Percentiles rank a stretch among this genome's conserved stretches.
phyloP scores from a whole-genome alignment of 2,329 filamentous ascomycete genomes.

The Diaporthe humulicola region DNA sequence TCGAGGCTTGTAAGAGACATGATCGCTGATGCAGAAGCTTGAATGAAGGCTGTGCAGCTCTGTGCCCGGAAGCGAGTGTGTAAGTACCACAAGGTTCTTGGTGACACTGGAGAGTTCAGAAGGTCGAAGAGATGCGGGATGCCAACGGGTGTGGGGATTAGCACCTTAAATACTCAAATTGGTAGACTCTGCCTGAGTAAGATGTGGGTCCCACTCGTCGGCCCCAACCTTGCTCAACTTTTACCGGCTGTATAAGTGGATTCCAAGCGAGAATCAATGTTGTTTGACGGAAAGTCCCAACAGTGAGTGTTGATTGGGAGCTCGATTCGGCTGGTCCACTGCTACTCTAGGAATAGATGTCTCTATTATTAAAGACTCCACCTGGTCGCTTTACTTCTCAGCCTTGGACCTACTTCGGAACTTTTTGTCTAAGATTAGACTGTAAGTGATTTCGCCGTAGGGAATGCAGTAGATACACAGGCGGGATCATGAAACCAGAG shows the following conservation, averaged over 20 bases:
- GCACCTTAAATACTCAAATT: slow-evolving; percentile 22
- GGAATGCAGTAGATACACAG: background rate
- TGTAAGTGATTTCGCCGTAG: slow-evolving; percentile 1
- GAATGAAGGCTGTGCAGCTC: background rate
- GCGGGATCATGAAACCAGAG: background rate
- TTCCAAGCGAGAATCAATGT: slow-evolving; percentile 21
- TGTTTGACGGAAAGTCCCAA: slow-evolving; percentile 23
- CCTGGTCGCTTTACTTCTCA: slow-evolving; percentile 19
- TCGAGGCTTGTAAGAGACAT: slow-evolving; percentile 19
- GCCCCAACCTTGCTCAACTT: slow-evolving; percentile 2
- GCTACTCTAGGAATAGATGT: slow-evolving; percentile 17
- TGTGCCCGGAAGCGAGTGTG: slow-evolving; percentile 12
- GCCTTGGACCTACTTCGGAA: slow-evolving; percentile 15
- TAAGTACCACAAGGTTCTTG: slow-evolving; percentile 13
- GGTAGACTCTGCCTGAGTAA: slow-evolving; percentile 17
- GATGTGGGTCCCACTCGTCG: slow-evolving; percentile 5
- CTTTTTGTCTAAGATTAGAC: slow-evolving; percentile 13
- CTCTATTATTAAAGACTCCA: slow-evolving; percentile 16
- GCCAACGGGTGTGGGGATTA: slow-evolving; percentile 16
- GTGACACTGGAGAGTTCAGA: slow-evolving; percentile 2
- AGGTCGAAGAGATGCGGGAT: slow-evolving; percentile 5
- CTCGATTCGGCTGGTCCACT: slow-evolving; percentile 27
- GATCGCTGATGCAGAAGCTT: slow-evolving; percentile 20
- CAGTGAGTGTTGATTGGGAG: slow-evolving; percentile 20
- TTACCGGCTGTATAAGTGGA: slow-evolving; percentile 5